Conservation (phyloP, 148 eudicot genomes). For the Camellia sinensis region DNA sequence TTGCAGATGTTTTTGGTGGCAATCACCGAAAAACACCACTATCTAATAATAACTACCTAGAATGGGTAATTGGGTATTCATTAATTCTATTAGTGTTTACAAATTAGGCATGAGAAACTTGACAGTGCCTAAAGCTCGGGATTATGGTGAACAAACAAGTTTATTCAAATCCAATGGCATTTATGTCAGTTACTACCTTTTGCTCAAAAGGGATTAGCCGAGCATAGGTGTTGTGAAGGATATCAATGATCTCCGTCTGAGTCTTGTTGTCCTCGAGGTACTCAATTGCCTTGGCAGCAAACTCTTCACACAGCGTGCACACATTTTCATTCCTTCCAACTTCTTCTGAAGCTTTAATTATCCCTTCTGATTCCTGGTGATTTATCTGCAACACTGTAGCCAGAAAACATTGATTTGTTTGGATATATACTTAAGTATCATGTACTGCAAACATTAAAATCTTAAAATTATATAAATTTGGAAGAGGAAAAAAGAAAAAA, state of each 20-base stretch:
- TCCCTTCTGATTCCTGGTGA: conserved; percentile 12
- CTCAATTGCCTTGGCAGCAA: conserved; percentile 47
- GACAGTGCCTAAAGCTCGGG: neutral
- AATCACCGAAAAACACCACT: neutral
- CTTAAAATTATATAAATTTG: neutral
- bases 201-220: conserved; percentile 44
- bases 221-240: conserved; percentile 68
- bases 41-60: neutral
- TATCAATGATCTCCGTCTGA: conserved; percentile 47
- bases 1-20: neutral
- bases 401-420: conserved; percentile 9
- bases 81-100: neutral
- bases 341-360: conserved; percentile 27
- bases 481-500: neutral
- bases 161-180: neutral
- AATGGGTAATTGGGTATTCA: neutral
- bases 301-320: conserved; percentile 72
- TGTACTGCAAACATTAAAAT: neutral
- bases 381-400: conserved; percentile 28
- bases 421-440: neutral
- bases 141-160: neutral
- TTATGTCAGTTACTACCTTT: conserved; percentile 32
- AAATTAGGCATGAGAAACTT: neutral
- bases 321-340: conserved; percentile 29
- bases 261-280: conserved; percentile 69